Percentiles rank a stretch among this genome's conserved stretches.
Evolutionary conservation across 2,329 filamentous ascomycete genomes (phyloP).

Genomic region (Huntiella savannae): DNA sequence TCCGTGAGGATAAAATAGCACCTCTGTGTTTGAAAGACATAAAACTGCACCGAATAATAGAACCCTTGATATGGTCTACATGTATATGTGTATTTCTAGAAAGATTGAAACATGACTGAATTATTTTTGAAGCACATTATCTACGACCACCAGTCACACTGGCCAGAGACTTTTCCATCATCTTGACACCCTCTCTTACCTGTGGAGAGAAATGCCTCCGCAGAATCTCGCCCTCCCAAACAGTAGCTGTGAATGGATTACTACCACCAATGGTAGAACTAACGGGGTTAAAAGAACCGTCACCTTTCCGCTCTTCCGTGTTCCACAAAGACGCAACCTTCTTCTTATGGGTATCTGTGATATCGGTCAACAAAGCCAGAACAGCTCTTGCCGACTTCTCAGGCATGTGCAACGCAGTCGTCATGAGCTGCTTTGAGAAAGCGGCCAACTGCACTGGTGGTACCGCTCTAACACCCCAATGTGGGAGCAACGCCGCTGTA

Average conservation of each 20-base stretch:
- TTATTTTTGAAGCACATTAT: not conserved
- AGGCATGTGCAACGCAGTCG: slow-evolving; percentile 62
- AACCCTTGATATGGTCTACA: not conserved
- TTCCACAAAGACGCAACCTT: slow-evolving; percentile 82
- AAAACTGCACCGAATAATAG: not conserved
- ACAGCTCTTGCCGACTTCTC: slow-evolving; percentile 76
- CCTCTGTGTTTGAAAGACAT: not conserved
- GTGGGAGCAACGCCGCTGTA: slow-evolving; percentile 60
- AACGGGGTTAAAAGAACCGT: slow-evolving; percentile 64
- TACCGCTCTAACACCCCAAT: slow-evolving; percentile 51
- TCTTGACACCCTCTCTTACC: slow-evolving; percentile 55
- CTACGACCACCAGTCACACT: slow-evolving; percentile 10
- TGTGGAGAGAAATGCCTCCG: slow-evolving; percentile 71
- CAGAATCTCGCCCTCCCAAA: slow-evolving; percentile 87
- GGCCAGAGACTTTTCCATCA: slow-evolving; percentile 47
- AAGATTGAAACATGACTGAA: not conserved
- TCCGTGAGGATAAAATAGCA: not conserved
- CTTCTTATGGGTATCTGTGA: slow-evolving; percentile 62
- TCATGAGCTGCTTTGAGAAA: slow-evolving; percentile 82
- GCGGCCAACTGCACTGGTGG: slow-evolving; percentile 75
- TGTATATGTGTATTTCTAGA: not conserved
- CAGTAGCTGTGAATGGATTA: slow-evolving; percentile 75
- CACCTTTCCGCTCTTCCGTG: slow-evolving; percentile 80
- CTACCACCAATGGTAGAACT: slow-evolving; percentile 60
- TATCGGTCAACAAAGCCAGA: slow-evolving; percentile 56